Evolutionary conservation across 495 filamentous ascomycete genomes (phyloP), one percentile per base, ranked within the genome.

Genomic region (Penicillium macrosclerotiorum): DNA sequence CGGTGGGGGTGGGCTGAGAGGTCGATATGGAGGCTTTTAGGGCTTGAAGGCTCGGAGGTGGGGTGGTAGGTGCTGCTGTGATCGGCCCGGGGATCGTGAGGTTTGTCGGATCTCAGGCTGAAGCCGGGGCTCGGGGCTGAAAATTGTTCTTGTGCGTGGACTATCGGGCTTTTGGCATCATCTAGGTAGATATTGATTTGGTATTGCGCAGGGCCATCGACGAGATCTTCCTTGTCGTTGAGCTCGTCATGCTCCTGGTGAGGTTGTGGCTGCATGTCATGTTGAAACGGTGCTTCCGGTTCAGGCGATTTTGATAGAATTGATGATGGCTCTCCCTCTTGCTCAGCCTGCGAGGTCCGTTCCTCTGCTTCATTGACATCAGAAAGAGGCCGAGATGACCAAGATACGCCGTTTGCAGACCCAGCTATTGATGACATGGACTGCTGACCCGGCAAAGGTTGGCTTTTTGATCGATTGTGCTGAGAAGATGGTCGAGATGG

Each of bases 1-100:
- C 64, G 47, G 24, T 62, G 59, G n/a, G 60, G 59, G 37, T 67
- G 63, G 12, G 30, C 35, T 13, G 60, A 57, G 8, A 45, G 6
- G 11, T 35, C 2, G 58, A 51, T 24, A 53, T 33, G 13, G 42
- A 23, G 22, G 38, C 36, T 11, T 58, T 45, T 26, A 38, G 41
- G 16, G 42, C 26, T 27, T 26, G 22, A 14, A 3, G 4, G 13
- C n/a, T 45, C 35, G 24, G 16, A 29, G 3, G 12, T 30, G 25
- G 8, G 26, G 25, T 29, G 38, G 11, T 23, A 24, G 41, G 19
- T 44, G n/a, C n/a, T n/a, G n/a, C 31, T 31, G 14, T 13, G 34
- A n/a, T 22, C 13, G 16, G 17, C 11, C 34, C n/a, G 17, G 13
- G 3, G 18, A 5, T 37, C 23, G 34, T 19, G 34, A 17, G 34